These are phyloP conservation scores for Hygrocybe punicea DNA, from an alignment of 768 basidiomycete genomes.

Conservation along the genomic window DNA sequence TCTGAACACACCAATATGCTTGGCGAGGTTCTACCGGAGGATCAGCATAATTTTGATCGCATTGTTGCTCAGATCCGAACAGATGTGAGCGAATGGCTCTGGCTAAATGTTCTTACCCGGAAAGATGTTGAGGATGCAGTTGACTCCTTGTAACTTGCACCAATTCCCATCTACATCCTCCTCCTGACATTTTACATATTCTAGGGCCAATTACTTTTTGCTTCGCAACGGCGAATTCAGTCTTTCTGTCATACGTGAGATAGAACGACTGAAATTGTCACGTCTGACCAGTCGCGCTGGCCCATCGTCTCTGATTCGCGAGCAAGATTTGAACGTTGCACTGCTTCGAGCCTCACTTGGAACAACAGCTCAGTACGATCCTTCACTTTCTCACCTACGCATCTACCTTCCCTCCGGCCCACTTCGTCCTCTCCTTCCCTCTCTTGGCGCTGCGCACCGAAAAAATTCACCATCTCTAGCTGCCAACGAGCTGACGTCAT, in stretches of 20 bases:
- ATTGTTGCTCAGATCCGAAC: conserved; percentile 72
- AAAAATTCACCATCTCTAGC: conserved; percentile 29
- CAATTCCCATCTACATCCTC: neutral
- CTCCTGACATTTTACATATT: conserved; percentile 11
- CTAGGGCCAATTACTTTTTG: conserved; percentile 83
- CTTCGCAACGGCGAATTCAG: conserved; percentile 86
- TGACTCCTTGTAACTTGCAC: conserved; percentile 66
- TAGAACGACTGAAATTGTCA: conserved; percentile 78
- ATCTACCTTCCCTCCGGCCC: conserved; percentile 82
- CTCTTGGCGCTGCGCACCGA: conserved; percentile 44
- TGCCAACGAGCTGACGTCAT: conserved; percentile 47
- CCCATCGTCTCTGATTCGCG: conserved; percentile 73
- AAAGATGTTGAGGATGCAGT: conserved; percentile 82
- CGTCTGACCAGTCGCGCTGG: conserved; percentile 67
- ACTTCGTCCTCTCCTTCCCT: conserved; percentile 74
- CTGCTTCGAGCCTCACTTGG: conserved; percentile 85
- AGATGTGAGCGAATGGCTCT: conserved; percentile 90
- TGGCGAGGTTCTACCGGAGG: conserved; percentile 66
- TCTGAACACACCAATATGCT: conserved; percentile 62
- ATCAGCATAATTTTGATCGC: conserved; percentile 72
- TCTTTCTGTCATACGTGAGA: conserved; percentile 78
- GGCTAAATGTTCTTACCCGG: conserved; percentile 82
- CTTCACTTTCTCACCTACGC: conserved; percentile 65
- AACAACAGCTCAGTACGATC: conserved; percentile 83
- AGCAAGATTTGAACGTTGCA: conserved; percentile 86